phyloP scores from a whole-genome alignment of 2,329 filamentous ascomycete species.

The Aureobasidium zeae region DNA sequence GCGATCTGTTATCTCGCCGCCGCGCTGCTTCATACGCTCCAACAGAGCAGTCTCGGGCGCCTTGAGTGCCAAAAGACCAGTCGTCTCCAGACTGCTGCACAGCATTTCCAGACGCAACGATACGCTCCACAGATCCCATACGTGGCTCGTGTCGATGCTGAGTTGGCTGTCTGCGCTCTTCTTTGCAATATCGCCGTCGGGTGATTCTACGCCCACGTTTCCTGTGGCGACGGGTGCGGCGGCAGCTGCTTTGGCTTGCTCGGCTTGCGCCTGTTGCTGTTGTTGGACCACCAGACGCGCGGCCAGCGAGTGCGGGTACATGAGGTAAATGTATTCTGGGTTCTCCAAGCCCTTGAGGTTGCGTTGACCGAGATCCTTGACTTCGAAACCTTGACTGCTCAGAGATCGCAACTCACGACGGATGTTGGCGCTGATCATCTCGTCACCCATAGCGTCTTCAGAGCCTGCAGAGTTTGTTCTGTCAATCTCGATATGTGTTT shows the following conservation, averaged over 20 bases:
- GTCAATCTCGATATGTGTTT: constrained; percentile 81
- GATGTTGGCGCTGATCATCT: constrained; percentile 65
- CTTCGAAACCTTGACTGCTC: constrained; percentile 86
- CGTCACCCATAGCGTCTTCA: constrained; percentile 68
- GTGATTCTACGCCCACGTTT: background rate
- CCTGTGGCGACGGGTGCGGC: constrained; percentile 17
- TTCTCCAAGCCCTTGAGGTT: constrained; percentile 97
- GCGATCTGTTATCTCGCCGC: constrained; percentile 78
- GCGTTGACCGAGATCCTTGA: constrained; percentile 90
- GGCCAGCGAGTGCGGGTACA: constrained; percentile 83
- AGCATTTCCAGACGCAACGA: constrained; percentile 86
- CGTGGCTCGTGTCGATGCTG: constrained; percentile 71
- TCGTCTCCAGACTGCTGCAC: constrained; percentile 75
- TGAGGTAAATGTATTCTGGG: constrained; percentile 86
- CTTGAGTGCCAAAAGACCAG: constrained; percentile 54
- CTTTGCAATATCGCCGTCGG: constrained; percentile 37
- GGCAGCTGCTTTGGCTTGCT: constrained; percentile 29
- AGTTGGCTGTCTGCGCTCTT: constrained; percentile 54
- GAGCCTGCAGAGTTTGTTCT: constrained; percentile 58
- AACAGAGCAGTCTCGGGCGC: constrained; percentile 75
- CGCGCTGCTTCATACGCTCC: constrained; percentile 60
- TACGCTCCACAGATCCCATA: constrained; percentile 85
- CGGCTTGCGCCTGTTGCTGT: constrained; percentile 24
- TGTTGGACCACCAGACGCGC: constrained; percentile 68
- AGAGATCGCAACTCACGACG: constrained; percentile 79